Conservation (phyloP, 305 asterid species). For the Vinca major region DNA sequence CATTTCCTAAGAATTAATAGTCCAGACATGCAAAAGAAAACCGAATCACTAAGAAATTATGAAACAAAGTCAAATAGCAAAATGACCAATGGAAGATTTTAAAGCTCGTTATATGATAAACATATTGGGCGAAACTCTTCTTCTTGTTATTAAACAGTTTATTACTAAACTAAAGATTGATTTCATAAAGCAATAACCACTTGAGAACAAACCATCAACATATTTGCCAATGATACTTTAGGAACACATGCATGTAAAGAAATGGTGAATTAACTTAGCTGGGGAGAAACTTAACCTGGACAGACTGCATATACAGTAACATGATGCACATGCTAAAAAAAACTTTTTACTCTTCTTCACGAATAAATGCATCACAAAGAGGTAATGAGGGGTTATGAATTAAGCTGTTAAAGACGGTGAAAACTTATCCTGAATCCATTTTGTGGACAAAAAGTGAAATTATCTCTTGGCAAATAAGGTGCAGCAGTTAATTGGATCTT, state of each 20-base stretch:
- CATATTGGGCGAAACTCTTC: background rate
- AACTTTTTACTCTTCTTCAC: background rate
- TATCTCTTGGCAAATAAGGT: background rate
- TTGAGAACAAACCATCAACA: background rate
- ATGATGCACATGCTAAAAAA: background rate
- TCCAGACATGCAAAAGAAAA: background rate
- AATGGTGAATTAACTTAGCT: background rate
- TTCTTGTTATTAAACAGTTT: background rate
- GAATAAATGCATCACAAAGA: background rate
- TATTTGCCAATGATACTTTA: background rate
- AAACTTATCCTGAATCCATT: background rate
- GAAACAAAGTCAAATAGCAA: background rate
- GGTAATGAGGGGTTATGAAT: background rate
- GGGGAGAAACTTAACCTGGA: background rate
- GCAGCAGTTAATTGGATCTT: background rate
- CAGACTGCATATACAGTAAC: background rate
- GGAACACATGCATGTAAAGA: background rate
- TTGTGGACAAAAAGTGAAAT: background rate
- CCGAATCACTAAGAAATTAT: background rate
- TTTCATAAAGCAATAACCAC: background rate
- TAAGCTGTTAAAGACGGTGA: background rate
- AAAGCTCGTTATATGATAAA: background rate
- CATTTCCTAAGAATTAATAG: conserved; percentile 50
- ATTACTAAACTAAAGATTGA: background rate
- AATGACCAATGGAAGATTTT: background rate